These are phyloP conservation scores for Penicillium carneum DNA, from an alignment of 2,329 filamentous ascomycete species.

Conservation along the genomic window DNA sequence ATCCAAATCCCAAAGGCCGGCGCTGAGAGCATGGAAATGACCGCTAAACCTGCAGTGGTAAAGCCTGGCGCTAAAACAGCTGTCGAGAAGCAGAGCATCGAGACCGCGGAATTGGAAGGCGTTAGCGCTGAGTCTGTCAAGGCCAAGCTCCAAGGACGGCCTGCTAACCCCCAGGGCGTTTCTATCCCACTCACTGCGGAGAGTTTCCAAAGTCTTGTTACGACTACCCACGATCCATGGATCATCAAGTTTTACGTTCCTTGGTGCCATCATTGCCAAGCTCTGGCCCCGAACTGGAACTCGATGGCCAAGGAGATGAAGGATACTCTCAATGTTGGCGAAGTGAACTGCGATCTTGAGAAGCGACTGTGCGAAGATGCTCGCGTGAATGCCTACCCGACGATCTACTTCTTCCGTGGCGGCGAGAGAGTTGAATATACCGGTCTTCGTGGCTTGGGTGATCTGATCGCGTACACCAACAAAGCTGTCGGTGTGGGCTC, in stretches of 20 bases:
- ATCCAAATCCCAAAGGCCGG: conserved; percentile 75
- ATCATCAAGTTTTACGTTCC: conserved; percentile 99
- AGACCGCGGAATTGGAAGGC: conserved; percentile 43
- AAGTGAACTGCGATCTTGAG: conserved; percentile 92
- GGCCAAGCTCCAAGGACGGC: conserved; percentile 60
- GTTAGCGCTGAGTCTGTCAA: conserved; percentile 53
- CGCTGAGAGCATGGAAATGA: conserved; percentile 60
- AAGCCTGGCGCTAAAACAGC: conserved; percentile 51
- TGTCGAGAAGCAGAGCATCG: conserved; percentile 45
- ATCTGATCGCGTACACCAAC: conserved; percentile 84
- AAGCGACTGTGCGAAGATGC: conserved; percentile 91
- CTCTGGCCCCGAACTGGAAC: conserved; percentile 86
- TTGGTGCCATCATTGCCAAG: conserved; percentile 96
- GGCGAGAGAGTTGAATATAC: conserved; percentile 92
- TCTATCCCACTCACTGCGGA: conserved; percentile 81
- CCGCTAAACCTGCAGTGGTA: conserved; percentile 49
- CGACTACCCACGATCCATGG: conserved; percentile 88
- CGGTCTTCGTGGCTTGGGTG: conserved; percentile 87
- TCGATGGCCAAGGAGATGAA: conserved; percentile 91
- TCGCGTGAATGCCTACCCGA: conserved; percentile 79
- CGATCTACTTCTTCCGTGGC: conserved; percentile 89
- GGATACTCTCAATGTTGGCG: conserved; percentile 86
- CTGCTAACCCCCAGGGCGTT: conserved; percentile 76
- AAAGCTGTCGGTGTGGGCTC: conserved; percentile 80
- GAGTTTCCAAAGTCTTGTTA: conserved; percentile 84